Base-by-base conservation (phyloP, 2,329 filamentous ascomycete species). In the Keithomyces neogunnii region DNA sequence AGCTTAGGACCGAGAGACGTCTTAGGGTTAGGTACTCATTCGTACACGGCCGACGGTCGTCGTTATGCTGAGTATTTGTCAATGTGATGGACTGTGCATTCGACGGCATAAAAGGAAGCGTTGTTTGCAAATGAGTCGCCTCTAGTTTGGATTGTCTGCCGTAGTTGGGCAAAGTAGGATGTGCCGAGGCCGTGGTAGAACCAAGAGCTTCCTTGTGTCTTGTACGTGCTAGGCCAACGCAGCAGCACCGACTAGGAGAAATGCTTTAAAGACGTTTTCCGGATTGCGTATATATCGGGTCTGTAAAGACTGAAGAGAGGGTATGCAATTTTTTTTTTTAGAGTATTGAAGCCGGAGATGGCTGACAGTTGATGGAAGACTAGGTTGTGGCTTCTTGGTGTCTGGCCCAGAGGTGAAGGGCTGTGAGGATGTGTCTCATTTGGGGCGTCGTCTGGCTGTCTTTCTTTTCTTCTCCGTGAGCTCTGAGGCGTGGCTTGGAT, bases 391-490 rank as follows among this genome's bases (percentile, higher is more conserved):
- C 26, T 13, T 33, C 4, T 36, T 52, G 35, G 43, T 49, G 51
- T 33, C 29, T n/a, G 10, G 36, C 45, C 32, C 13, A 11, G 39
- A 47, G 26, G 29, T 26, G 28, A 36, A 49, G 43, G 47, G 32
- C 26, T n/a, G 35, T 47, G 38, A 47, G 36, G 43, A 44, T 40
- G 48, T 51, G 50, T 53, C 44, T 47, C 49, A 55, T 53, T 51
- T 19, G 19, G 48, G 47, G 19, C 40, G 40, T 36, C 43, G 29
- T 28, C 33, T 39, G 43, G 38, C 32, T 49, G 32, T 38, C 43
- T 44, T 49, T 50, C 46, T 49, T 49, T 55, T 43, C 49, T 50
- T 48, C 42, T 51, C 48, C 19, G 26, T 49, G 45, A 33, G 48
- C 44, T 47, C 43, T 31, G 35, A 35, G 49, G 49, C 47, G 42